Evolutionary conservation across 2,329 filamentous ascomycete species (phyloP), one percentile per base, ranked within the genome.

Genomic region (Endothia cerciana): DNA sequence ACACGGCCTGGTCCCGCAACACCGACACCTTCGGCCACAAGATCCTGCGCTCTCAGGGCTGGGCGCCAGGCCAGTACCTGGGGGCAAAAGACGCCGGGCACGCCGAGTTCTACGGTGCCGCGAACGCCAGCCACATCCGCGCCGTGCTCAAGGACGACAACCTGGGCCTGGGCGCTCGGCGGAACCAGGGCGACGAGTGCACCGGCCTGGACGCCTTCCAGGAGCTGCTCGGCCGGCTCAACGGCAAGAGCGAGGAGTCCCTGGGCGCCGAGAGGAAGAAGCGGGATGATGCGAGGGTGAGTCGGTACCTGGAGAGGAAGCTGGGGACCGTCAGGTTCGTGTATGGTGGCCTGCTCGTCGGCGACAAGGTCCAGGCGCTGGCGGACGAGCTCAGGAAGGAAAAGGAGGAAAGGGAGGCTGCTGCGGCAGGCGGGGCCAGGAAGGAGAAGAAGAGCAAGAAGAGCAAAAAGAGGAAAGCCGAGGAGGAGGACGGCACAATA

Each of bases 121-220:
- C 92, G 49, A 96, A 91, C 76, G 86, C 91, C 33, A 92, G 92
- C 3, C 92, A 96, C 75, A 95, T 98, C 72, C 89, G 91, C 67
- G 91, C 97, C 47, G 80, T 88, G 38, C 79, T 97, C 69, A 97
- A 97, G 74, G 94, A 98, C 74, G 93, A 98, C 76, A 96, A 90
- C 72, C 86, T 97, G 53, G 95, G 95, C 2, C 82, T 99, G 53
- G 95, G 95, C 38, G 95, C 94, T 70, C 90, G 90, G 76, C 84
- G 87, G 69, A 90, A 89, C 63, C 88, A 87, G 72, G 89, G 90
- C 70, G 89, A 93, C 70, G 87, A 92, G 74, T 87, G 93, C 69
- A 96, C 94, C 28, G 95, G 94, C 0, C 83, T 98, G 45, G 91
- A 94, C 74, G 91, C 90, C 22, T 93, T 98, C 71, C 92, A 94